phyloP scores from a whole-genome alignment of 768 basidiomycete species.

The Paxillus involutus region DNA sequence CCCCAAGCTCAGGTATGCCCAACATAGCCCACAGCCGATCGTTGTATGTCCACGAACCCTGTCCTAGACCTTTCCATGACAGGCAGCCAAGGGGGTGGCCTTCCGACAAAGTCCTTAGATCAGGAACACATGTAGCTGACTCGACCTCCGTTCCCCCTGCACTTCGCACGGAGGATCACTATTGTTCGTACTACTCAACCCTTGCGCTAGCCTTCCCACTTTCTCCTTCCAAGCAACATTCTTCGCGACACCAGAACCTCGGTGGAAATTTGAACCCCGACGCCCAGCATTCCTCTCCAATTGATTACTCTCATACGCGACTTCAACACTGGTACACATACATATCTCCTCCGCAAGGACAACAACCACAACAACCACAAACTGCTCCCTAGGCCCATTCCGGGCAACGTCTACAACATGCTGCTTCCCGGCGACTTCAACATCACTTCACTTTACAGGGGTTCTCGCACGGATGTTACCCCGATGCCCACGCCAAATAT shows the following conservation, averaged over 20 bases:
- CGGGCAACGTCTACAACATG: conserved; percentile 16
- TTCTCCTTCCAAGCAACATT: conserved; percentile 14
- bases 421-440: conserved; percentile 23
- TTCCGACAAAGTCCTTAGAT: neutral
- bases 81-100: conserved; percentile 20
- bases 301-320: conserved; percentile 21
- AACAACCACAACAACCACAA: conserved; percentile 10
- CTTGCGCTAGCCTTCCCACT: conserved; percentile 23
- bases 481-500: conserved; percentile 5
- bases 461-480: conserved; percentile 2
- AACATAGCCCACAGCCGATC: conserved; percentile 50
- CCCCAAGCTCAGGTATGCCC: conserved; percentile 64
- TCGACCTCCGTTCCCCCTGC: conserved; percentile 17
- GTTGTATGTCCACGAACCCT: conserved; percentile 43
- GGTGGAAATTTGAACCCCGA: conserved; percentile 19
- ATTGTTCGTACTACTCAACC: conserved; percentile 51
- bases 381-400: neutral
- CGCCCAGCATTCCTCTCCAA: conserved; percentile 14
- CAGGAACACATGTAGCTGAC: conserved; percentile 11
- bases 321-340: conserved; percentile 55
- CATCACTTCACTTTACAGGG: conserved; percentile 17
- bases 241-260: conserved; percentile 18
- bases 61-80: conserved; percentile 43
- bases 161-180: conserved; percentile 42
- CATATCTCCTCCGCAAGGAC: conserved; percentile 25